phyloP scores from a whole-genome alignment of 306 rosid species.

The Quillaja saponaria region DNA sequence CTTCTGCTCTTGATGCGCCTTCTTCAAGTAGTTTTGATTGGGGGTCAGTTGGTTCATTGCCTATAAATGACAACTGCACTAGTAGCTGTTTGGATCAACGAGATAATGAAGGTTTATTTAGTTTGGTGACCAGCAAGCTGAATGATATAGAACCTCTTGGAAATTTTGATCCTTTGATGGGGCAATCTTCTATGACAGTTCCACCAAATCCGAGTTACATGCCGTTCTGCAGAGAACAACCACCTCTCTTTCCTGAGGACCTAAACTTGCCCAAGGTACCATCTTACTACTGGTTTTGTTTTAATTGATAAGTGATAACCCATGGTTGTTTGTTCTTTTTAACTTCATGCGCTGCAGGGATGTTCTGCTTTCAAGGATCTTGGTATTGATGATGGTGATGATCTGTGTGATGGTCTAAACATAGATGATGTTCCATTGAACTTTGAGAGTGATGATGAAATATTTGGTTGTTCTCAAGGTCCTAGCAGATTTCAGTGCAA shows the following conservation, averaged over 20 bases:
- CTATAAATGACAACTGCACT: conserved; percentile 34
- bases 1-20: conserved; percentile 41
- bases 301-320: no score
- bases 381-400: conserved; percentile 42
- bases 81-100: conserved; percentile 35
- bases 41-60: conserved; percentile 32
- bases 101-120: conserved; percentile 39
- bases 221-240: conserved; percentile 40
- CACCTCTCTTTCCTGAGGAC: conserved; percentile 43
- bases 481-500: conserved; percentile 46
- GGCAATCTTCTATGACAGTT: conserved; percentile 31
- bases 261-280: conserved; percentile 58
- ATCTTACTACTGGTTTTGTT: not conserved
- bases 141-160: conserved; percentile 36
- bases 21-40: conserved; percentile 31
- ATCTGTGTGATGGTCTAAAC: conserved; percentile 53
- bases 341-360: conserved; percentile 43
- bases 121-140: conserved; percentile 34
- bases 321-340: not conserved
- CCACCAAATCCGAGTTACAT: conserved; percentile 33
- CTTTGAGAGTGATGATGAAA: conserved; percentile 48
- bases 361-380: conserved; percentile 48
- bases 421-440: conserved; percentile 43
- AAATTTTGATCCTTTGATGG: conserved; percentile 52
- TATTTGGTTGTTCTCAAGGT: conserved; percentile 53